Evolutionary conservation across 2,329 filamentous ascomycete species (phyloP), one percentile per base, ranked within the genome.

Genomic region (Nemania diffusa): DNA sequence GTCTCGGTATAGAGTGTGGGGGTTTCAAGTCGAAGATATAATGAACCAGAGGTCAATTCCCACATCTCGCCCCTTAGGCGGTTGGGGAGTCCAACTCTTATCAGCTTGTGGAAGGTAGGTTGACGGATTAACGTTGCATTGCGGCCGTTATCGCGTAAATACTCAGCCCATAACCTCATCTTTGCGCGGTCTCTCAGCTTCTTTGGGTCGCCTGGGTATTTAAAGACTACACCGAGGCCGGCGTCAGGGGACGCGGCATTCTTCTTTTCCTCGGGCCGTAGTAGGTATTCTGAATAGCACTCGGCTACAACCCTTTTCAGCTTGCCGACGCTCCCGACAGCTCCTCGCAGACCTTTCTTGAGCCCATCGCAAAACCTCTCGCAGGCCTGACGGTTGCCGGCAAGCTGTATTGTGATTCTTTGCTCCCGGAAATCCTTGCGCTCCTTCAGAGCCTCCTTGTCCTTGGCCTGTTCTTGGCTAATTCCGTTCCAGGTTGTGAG

Each of bases 121-220:
- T 99, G 96, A 64, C 96, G 92, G 66, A 99, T 91, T 59, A 99
- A 82, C 0, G 94, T 98, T 61, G 92, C 88, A 80, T 97, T 98
- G 64, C 96, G 90, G 57, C 96, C 96, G 77, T 98, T 98, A 78
- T 98, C 96, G 78, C 93, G 88, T 68, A 99, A 85, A 79, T 99
- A 99, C 80, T 99, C 96, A 65, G 92, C 93, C 96, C 96, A 99
- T 46, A 99, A 82, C 52, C 96, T 88, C 92, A 99, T 98, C 84
- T 99, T 99, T 76, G 95, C 97, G 64, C 94, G 88, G 79, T 99
- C 96, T 73, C 96, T 88, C 67, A 98, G 85, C 81, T 98, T 98
- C 77, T 94, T 92, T 42, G 94, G 88, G 81, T 99, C 97, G 64
- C 96, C 96, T 1, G 96, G 96, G 77, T 99, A 99, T 75, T 91